These are phyloP conservation scores for Plectosphaerella plurivora DNA, from an alignment of 2,329 filamentous ascomycete species.

Conservation along the genomic window DNA sequence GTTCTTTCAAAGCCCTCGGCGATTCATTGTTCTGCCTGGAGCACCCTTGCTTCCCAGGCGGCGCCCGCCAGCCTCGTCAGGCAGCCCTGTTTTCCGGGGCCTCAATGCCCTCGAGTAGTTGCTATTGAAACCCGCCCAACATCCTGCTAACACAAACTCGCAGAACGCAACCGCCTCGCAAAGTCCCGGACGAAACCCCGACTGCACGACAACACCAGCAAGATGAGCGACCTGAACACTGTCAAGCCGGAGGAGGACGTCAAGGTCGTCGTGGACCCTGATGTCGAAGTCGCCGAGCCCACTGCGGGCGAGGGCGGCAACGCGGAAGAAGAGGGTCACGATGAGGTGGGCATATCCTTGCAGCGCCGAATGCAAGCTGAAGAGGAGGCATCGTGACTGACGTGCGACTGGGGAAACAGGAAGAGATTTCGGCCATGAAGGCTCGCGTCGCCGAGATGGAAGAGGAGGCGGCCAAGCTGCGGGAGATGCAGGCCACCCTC, in stretches of 20 bases:
- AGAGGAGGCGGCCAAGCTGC: constrained; percentile 78
- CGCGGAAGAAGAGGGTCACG: constrained; percentile 36
- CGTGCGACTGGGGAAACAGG: constrained; percentile 29
- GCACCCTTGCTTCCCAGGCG: too few relatives aligned
- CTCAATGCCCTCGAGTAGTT: too few relatives aligned
- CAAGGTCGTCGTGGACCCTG: constrained; percentile 24
- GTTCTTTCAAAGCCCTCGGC: too few relatives aligned
- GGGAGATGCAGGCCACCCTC: constrained; percentile 81
- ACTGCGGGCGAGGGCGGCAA: background rate
- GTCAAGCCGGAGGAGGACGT: constrained; percentile 23
- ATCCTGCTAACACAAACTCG: too few relatives aligned
- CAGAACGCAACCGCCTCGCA: background rate
- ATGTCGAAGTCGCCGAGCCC: background rate
- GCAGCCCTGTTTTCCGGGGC: too few relatives aligned
- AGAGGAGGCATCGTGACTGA: constrained; percentile 12
- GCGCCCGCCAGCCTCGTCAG: too few relatives aligned
- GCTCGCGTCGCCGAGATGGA: constrained; percentile 84
- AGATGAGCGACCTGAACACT: constrained; percentile 15
- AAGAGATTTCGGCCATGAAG: constrained; percentile 88
- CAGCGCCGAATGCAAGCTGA: constrained; percentile 7
- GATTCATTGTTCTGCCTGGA: too few relatives aligned
- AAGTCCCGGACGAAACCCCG: background rate
- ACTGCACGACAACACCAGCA: constrained; percentile 6
- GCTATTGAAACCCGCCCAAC: too few relatives aligned
- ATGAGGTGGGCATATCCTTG: constrained; percentile 35